Evolutionary conservation across 2,329 filamentous ascomycete genomes (phyloP).

Genomic region (Penicillium sp.): DNA sequence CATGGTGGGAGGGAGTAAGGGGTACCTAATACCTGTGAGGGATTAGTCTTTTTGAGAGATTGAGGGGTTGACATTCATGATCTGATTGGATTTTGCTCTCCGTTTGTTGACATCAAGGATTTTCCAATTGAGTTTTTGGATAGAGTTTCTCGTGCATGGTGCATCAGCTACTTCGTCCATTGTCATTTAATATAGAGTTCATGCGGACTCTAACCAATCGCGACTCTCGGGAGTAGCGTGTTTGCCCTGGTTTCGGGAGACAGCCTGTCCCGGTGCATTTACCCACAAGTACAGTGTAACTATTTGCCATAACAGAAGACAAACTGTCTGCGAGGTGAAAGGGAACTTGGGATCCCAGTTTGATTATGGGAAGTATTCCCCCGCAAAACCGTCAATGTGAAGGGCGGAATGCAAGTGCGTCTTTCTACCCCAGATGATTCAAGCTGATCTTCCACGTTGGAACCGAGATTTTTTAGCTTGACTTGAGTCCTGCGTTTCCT

Average conservation of each 20-base stretch:
- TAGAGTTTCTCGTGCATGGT: not conserved
- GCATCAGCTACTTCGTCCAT: not conserved
- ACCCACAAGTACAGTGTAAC: too few species aligned
- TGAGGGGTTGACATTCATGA: slow-evolving; percentile 2
- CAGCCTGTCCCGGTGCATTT: too few species aligned
- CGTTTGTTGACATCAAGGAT: not conserved
- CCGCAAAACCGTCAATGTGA: not conserved
- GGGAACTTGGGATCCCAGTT: too few species aligned
- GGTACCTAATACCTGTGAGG: slow-evolving; percentile 5
- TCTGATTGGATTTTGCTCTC: not conserved
- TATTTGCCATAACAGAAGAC: too few species aligned
- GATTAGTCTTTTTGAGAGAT: slow-evolving; percentile 6
- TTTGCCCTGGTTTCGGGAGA: too few species aligned
- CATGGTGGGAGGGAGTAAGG: slow-evolving; percentile 12
- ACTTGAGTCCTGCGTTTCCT: not conserved
- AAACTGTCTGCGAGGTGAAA: too few species aligned
- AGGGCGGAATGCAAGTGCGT: not conserved
- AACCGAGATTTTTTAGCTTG: too few species aligned
- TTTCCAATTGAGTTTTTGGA: not conserved
- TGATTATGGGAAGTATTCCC: not conserved
- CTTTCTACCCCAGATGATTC: not conserved
- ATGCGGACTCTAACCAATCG: not conserved
- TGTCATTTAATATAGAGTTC: not conserved
- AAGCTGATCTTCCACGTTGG: not conserved
- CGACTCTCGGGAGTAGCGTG: too few species aligned